Evolutionary conservation across 345 rosid genomes (phyloP), one percentile per base, ranked within the genome.

Genomic region (Rhodamnia argentea): DNA sequence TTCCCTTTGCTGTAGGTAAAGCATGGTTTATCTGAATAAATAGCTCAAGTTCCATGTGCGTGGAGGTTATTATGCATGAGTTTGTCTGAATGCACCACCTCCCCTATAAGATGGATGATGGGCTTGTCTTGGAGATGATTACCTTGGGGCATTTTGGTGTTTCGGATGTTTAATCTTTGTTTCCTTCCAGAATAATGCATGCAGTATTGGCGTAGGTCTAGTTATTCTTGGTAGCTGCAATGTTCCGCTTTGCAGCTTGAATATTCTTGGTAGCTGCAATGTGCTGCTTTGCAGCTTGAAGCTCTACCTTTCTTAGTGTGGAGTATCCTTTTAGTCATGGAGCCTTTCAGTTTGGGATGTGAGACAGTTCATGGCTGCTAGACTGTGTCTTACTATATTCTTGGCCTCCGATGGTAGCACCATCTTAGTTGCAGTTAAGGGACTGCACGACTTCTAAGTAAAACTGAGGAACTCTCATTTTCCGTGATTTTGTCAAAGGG

Each of bases 1-100:
- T 37, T 70, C 5, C 7, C 23, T 26, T 53, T 88, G 53, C 84
- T 87, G 85, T 89, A 94, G 96, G 95, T 94, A 94, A 92, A 87
- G 84, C 62, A 82, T 85, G 92, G 91, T 70, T 56, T 62, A 74
- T 83, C 87, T 85, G 88, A 84, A 51, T 86, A 70, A 70, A 70
- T 70, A 37, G 81, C 81, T 70, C 47, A 70, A 70, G 81, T 70
- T 70, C 81, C 81, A 70, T 70, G 81, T 70, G 81, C 47, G 26
- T 70, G 81, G 81, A 70, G 37, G 81, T 70, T 37, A 70, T 37
- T 37, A 70, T 70, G 47, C 40, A 37, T 70, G 47, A 37, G 81
- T 70, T 37, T 70, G 81, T 70, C 81, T 70, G 81, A 70, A 70
- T 70, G 81, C 26, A 70, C 78, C 47, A 37, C 81, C 26, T 70